These are phyloP conservation scores for Zymoseptoria ardabiliae DNA, from an alignment of 2,329 filamentous ascomycete genomes.

Conservation along the genomic window DNA sequence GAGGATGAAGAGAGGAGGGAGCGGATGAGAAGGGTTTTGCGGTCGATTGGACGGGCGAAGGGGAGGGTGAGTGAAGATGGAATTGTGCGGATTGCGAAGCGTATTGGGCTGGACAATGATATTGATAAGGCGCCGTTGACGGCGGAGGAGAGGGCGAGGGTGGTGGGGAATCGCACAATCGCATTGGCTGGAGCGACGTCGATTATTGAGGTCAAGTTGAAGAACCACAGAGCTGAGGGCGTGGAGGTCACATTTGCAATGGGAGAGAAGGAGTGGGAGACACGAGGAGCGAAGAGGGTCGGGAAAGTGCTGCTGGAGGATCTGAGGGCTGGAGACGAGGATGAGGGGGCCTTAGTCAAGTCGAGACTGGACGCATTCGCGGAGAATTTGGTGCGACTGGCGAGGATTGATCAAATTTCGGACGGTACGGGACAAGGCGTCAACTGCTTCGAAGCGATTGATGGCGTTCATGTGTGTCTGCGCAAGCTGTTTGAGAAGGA, in stretches of 20 bases:
- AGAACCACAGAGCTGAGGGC: constrained; percentile 35
- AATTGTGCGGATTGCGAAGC: constrained; percentile 61
- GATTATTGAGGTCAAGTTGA: constrained; percentile 29
- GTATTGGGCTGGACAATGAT: constrained; percentile 53
- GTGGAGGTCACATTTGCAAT: constrained; percentile 57
- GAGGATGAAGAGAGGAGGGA: constrained; percentile 48
- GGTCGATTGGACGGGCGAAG: constrained; percentile 59
- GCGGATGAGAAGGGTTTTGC: constrained; percentile 55
- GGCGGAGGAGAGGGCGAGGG: constrained; percentile 13
- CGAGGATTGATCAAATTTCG: constrained; percentile 53
- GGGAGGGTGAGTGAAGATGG: constrained; percentile 67
- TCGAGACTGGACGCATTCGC: constrained; percentile 65
- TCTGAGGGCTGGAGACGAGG: constrained; percentile 48
- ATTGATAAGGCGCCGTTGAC: constrained; percentile 16
- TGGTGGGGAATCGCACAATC: constrained; percentile 29
- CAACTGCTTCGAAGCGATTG: constrained; percentile 70
- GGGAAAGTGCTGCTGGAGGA: constrained; percentile 59
- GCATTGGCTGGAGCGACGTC: constrained; percentile 31
- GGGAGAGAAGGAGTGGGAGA: constrained; percentile 52
- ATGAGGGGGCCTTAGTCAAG: constrained; percentile 55
- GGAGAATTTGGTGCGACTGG: constrained; percentile 62
- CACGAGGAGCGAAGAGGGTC: constrained; percentile 41
- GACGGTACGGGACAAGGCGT: constrained; percentile 58
- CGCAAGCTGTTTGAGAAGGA: constrained; percentile 66
- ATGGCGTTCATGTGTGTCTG: constrained; percentile 64